These are phyloP conservation scores for Coniferiporia weirii DNA, from an alignment of 1,284 basidiomycete species.

Conservation along the genomic window DNA sequence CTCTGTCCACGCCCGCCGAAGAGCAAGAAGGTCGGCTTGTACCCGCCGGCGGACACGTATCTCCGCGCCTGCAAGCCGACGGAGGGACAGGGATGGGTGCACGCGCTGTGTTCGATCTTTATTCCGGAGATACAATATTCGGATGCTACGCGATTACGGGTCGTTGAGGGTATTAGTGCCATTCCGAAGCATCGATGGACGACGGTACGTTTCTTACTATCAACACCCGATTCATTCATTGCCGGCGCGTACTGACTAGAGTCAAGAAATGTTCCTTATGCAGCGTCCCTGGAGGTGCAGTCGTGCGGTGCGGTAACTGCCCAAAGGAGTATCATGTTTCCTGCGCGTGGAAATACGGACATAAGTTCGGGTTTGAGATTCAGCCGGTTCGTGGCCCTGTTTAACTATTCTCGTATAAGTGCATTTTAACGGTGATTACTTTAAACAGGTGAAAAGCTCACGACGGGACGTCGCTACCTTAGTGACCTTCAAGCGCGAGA, in stretches of 20 bases:
- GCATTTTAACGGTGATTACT: constrained; percentile 8
- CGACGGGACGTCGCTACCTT: constrained; percentile 60
- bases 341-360: constrained; percentile 82
- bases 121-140: constrained; percentile 80
- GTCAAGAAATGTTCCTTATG: constrained; percentile 60
- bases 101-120: constrained; percentile 87
- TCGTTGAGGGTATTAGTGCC: constrained; percentile 84
- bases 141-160: constrained; percentile 62
- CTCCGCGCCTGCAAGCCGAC: constrained; percentile 89
- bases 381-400: constrained; percentile 54
- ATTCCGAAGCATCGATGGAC: constrained; percentile 63
- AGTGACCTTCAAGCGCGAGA: constrained; percentile 82
- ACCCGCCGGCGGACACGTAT: constrained; percentile 55
- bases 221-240: neutral
- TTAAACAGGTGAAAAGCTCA: constrained; percentile 63
- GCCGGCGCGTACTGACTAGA: neutral
- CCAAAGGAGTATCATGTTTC: constrained; percentile 77
- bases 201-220: constrained; percentile 40
- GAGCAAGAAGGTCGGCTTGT: constrained; percentile 31
- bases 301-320: constrained; percentile 82
- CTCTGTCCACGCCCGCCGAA: constrained; percentile 60
- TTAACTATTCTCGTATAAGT: neutral
- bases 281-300: constrained; percentile 66
- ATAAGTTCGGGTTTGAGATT: constrained; percentile 88
- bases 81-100: constrained; percentile 91